phyloP scores from a whole-genome alignment of 106 monocot genomes.

The Acorus calamus region DNA sequence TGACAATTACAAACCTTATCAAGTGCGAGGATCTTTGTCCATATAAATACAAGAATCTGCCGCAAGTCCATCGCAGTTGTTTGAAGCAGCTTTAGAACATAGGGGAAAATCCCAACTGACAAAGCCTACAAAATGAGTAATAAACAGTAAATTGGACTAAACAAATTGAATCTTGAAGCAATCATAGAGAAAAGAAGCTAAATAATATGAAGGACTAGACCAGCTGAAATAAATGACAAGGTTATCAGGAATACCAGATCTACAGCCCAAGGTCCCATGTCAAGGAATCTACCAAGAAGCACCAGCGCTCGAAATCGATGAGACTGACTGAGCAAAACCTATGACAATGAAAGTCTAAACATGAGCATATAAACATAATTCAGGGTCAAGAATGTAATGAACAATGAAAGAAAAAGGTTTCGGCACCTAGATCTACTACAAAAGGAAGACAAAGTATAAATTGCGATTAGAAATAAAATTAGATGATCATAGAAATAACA shows the following conservation, averaged over 20 bases:
- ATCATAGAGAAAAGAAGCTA: background rate
- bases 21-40: slow-evolving; percentile 97
- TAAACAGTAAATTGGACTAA: slow-evolving; percentile 2
- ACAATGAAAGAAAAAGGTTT: too few relatives aligned
- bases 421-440: too few relatives aligned
- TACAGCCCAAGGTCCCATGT: slow-evolving; percentile 98
- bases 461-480: too few relatives aligned
- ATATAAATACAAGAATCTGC: slow-evolving; percentile 92
- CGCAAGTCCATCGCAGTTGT: slow-evolving; percentile 77
- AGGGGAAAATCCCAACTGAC: slow-evolving; percentile 95
- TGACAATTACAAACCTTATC: slow-evolving; percentile 59
- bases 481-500: too few relatives aligned
- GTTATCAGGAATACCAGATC: slow-evolving; percentile 48
- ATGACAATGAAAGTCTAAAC: background rate
- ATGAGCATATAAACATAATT: too few relatives aligned
- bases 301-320: slow-evolving; percentile 86
- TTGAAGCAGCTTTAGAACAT: slow-evolving; percentile 88
- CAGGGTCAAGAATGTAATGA: too few relatives aligned
- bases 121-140: slow-evolving; percentile 45
- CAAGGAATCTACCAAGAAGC: slow-evolving; percentile 96
- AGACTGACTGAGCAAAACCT: slow-evolving; percentile 97
- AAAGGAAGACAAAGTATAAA: too few relatives aligned
- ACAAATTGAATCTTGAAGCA: background rate
- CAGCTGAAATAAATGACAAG: background rate
- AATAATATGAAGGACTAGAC: background rate